phyloP scores from a whole-genome alignment of 371 early-diverging fungal genomes.

The Mortierella sp. region DNA sequence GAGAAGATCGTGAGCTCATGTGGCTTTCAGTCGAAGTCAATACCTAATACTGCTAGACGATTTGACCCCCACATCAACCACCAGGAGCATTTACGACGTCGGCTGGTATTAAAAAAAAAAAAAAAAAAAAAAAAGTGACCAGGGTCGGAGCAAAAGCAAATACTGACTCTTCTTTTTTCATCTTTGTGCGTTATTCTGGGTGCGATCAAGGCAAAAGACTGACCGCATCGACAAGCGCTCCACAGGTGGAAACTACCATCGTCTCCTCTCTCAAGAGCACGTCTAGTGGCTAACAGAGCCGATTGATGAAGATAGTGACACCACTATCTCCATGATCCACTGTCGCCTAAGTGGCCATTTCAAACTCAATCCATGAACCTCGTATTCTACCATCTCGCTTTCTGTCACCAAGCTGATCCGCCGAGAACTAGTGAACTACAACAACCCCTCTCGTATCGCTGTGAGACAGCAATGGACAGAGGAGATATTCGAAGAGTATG shows the following conservation, averaged over 20 bases:
- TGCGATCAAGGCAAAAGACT: too few relatives aligned
- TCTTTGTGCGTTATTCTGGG: too few relatives aligned
- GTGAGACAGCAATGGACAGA: neutral
- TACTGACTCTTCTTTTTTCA: too few relatives aligned
- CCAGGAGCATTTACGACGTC: too few relatives aligned
- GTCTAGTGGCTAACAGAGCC: neutral
- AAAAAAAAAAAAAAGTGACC: too few relatives aligned
- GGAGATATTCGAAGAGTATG: neutral
- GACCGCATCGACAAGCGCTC: too few relatives aligned
- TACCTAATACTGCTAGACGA: too few relatives aligned
- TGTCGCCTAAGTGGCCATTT: neutral
- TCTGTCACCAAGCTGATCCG: slow-evolving; percentile 3
- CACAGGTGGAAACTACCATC: slow-evolving; percentile 2
- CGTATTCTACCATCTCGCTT: neutral
- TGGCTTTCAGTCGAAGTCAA: too few relatives aligned
- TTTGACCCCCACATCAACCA: too few relatives aligned
- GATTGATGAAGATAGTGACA: neutral
- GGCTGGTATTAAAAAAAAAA: too few relatives aligned
- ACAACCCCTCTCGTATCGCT: neutral
- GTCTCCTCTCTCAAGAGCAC: neutral
- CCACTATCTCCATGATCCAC: neutral
- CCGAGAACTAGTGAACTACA: slow-evolving; percentile 2
- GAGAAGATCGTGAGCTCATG: too few relatives aligned
- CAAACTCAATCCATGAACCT: neutral
- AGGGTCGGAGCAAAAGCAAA: too few relatives aligned